phyloP scores from a whole-genome alignment of 148 eudicot species.

The Linanthus parryae region DNA sequence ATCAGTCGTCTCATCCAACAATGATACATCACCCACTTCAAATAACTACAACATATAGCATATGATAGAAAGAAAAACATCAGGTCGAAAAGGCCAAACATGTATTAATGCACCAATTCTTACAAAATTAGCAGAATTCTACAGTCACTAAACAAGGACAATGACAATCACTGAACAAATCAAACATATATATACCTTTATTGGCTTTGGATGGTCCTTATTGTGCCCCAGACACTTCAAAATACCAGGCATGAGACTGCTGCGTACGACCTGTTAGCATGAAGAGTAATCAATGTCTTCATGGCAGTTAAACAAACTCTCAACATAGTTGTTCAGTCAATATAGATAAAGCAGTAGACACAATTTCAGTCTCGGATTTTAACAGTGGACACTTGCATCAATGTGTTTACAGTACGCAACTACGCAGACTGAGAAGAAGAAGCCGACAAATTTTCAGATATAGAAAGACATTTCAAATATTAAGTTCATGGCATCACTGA shows the following conservation, averaged over 20 bases:
- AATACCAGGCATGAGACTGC: slow-evolving; percentile 87
- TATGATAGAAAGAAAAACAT: neutral
- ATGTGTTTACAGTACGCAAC: too few relatives aligned
- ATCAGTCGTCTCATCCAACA: slow-evolving; percentile 62
- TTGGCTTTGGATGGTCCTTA: slow-evolving; percentile 95
- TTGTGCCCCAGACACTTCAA: slow-evolving; percentile 78
- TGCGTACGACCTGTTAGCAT: slow-evolving; percentile 63
- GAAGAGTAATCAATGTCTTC: neutral
- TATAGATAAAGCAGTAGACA: too few relatives aligned
- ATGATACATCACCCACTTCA: slow-evolving; percentile 86
- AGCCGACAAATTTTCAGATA: neutral
- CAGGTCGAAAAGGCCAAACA: neutral
- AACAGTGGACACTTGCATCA: too few relatives aligned
- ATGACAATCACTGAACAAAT: too few relatives aligned
- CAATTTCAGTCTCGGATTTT: too few relatives aligned
- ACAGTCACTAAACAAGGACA: slow-evolving; percentile 1
- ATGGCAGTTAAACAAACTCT: too few relatives aligned
- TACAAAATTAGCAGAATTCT: neutral
- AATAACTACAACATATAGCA: slow-evolving; percentile 42
- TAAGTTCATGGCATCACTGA: too few relatives aligned
- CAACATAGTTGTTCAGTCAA: too few relatives aligned
- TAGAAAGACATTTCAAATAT: neutral
- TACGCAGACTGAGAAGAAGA: too few relatives aligned
- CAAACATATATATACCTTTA: slow-evolving; percentile 49
- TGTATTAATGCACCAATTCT: too few relatives aligned